Conservation (phyloP, 2,329 filamentous ascomycete genomes). For the Lachnellula subtilissima region DNA sequence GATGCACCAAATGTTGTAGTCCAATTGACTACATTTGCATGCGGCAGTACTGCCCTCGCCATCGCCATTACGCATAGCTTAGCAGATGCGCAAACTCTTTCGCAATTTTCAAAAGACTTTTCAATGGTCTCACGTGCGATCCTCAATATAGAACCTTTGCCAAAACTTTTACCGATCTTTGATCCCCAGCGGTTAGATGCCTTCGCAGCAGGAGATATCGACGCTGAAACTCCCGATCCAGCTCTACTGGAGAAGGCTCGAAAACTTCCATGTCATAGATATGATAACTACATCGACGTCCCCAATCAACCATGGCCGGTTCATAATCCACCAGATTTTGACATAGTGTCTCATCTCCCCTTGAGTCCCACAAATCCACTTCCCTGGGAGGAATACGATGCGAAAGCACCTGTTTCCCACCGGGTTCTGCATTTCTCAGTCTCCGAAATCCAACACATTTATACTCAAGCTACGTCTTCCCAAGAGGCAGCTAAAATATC, state of each 20-base stretch:
- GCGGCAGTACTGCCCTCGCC: conserved; percentile 39
- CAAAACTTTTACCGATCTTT: conserved; percentile 33
- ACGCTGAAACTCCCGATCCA: conserved; percentile 23
- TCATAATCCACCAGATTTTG: conserved; percentile 18
- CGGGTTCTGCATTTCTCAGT: conserved; percentile 36
- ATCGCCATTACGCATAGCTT: conserved; percentile 41
- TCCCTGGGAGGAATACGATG: conserved; percentile 42
- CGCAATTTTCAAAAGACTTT: conserved; percentile 41
- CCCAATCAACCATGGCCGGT: conserved; percentile 20
- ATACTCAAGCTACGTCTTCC: conserved; percentile 19
- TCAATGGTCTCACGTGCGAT: conserved; percentile 29
- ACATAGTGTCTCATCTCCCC: conserved; percentile 21
- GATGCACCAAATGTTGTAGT: conserved; percentile 31
- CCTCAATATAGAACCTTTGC: neutral
- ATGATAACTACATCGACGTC: conserved; percentile 38
- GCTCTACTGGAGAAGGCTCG: conserved; percentile 30
- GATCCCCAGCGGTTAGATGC: conserved; percentile 37
- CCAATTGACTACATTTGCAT: conserved; percentile 38
- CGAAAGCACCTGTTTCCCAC: conserved; percentile 30
- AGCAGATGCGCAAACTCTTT: conserved; percentile 40
- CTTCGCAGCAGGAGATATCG: conserved; percentile 29
- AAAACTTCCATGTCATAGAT: conserved; percentile 41
- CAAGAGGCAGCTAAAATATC: conserved; percentile 28
- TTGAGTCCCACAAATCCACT: conserved; percentile 31
- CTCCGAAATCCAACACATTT: conserved; percentile 34